These are phyloP conservation scores for Raphanus sativus DNA, from an alignment of 345 rosid genomes.

Conservation along the genomic window DNA sequence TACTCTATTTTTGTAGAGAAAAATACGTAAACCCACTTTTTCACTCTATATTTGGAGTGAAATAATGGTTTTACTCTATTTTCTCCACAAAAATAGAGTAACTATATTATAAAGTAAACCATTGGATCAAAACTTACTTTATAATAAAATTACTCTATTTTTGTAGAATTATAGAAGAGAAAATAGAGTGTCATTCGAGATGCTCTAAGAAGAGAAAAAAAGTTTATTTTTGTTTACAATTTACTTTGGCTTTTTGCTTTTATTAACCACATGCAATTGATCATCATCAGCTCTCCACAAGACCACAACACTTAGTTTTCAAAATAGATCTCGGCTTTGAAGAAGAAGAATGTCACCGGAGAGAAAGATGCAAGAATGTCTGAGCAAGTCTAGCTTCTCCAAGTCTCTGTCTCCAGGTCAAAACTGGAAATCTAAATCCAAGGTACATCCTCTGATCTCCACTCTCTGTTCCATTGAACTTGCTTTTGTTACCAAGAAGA, in stretches of 20 bases:
- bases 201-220: background rate
- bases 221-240: background rate
- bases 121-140: too few species aligned
- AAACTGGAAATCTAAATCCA: constrained; percentile 26
- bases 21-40: too few species aligned
- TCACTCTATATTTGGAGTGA: too few species aligned
- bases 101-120: too few species aligned
- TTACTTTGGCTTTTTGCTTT: background rate
- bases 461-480: background rate
- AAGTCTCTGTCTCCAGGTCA: constrained; percentile 20
- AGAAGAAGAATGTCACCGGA: background rate
- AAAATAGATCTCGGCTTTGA: background rate
- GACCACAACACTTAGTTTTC: background rate
- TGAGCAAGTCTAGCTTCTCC: constrained; percentile 21
- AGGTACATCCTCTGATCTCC: constrained; percentile 12
- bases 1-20: too few species aligned
- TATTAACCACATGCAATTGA: background rate
- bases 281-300: background rate
- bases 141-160: too few species aligned
- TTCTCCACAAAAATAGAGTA: too few species aligned
- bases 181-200: too few species aligned
- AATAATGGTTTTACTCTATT: too few species aligned
- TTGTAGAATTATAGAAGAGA: too few species aligned
- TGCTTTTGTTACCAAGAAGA: background rate
- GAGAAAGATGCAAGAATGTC: background rate